A percentile compares a stretch with the other conserved stretches of the same genome.
Evolutionary conservation across 1,284 basidiomycete species (phyloP).

Genomic region (Ustilago bromivora): DNA sequence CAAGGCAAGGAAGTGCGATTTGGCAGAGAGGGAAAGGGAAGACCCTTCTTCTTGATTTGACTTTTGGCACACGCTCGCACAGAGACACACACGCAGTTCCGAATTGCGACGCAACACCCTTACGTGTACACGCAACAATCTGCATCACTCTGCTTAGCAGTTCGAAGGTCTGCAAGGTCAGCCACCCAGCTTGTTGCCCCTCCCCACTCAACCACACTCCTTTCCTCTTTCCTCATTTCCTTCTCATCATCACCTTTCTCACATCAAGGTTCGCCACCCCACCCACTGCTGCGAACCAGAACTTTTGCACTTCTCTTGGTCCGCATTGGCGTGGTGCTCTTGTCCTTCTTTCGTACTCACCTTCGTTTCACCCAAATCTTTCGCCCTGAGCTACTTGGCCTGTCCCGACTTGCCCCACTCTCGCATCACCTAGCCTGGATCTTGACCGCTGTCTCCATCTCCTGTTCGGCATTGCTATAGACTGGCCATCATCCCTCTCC

Average conservation of each 20-base stretch:
- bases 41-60: conserved; percentile 13
- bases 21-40: background rate
- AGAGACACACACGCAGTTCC: conserved; percentile 2
- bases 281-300: background rate
- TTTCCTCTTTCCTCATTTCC: background rate
- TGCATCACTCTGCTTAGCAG: background rate
- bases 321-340: conserved; percentile 28
- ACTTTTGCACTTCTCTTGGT: conserved; percentile 4
- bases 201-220: background rate
- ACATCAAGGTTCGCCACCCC: conserved; percentile 7
- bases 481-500: conserved; percentile 2
- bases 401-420: background rate
- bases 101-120: background rate
- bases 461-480: background rate
- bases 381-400: background rate
- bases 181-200: background rate
- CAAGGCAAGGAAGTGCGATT: background rate
- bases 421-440: conserved; percentile 2
- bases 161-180: conserved; percentile 1
- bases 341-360: conserved; percentile 6
- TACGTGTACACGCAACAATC: conserved; percentile 10
- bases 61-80: conserved; percentile 10
- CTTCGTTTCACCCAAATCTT: conserved; percentile 21
- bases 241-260: background rate
- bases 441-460: conserved; percentile 1